Evolutionary conservation across 495 filamentous ascomycete species (phyloP), one percentile per base, ranked within the genome.

Genomic region (Penicillium ucsense): DNA sequence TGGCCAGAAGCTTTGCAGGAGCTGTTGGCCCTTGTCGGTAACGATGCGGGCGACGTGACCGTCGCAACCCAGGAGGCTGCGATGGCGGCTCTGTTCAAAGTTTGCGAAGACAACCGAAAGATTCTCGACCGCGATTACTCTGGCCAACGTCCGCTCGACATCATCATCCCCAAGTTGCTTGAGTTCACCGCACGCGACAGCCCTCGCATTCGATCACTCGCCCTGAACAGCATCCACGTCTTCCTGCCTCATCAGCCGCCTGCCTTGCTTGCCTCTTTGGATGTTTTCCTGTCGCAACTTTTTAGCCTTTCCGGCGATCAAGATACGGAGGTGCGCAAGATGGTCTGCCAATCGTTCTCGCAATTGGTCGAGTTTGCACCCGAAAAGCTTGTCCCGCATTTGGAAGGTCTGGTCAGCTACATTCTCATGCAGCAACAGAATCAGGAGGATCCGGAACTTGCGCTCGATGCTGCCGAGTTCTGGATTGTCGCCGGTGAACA

Each of bases 401-500:
- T 99, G 69, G 74, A 75, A 46, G 92, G 87, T 2, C 73, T 99
- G 45, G 90, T 97, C 31, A 85, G 89, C 60, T 99, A 95, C 63
- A 95, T 95, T 66, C 75, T 95, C 49, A 68, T 81, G 29, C 91
- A 97, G 62, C 92, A 98, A 63, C 78, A 82, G 55, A 88, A 82
- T 48, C 67, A 68, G 36, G 86, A 92, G 31, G 90, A 95, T 54
- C 86, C 88, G 42, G 92, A 97, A 42, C 76, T 97, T 41, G 88
- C 90, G 37, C 81, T 92, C 34, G 92, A 97, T 63, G 92, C 92
- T 10, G 91, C 94, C 6, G 92, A 97, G 65, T 99, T 99, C 60
- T 99, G 91, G 89, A 79, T 99, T 41, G 85, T 86, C 42, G 82
- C 95, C 31, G 90, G 90, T 30, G 94, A 95, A 63, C 88, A 95